Evolutionary conservation across 345 rosid genomes (phyloP), one percentile per base, ranked within the genome.

Genomic region (Brassica nigra): DNA sequence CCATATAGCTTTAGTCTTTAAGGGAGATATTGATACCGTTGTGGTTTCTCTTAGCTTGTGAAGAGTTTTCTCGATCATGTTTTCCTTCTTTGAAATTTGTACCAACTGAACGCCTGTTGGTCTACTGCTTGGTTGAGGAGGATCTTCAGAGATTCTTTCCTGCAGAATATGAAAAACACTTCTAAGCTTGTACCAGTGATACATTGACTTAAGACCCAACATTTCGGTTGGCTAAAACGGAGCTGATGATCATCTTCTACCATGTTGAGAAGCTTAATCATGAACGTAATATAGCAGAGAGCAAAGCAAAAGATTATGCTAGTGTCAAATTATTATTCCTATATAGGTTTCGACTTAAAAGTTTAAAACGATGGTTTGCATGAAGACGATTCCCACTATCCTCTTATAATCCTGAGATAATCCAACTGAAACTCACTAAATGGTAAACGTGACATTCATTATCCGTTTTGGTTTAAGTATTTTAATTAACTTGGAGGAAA

Each of bases 21-120:
- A 20, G 55, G 65, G 49, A 80, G 77, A 79, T 49, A 66, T 66
- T 42, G 85, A 76, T 93, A 95, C 99, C 96, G 86, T 90, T 87
- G 91, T 85, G 49, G 97, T 81, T 83, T 88, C 89, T 84, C 89
- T 95, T 66, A 93, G 91, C 85, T 93, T 95, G 75, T 76, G 97
- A 73, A 95, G 65, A 14, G 95, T 87, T 78, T 83, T 95, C 81
- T 83, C 91, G 47, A 95, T 87, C 58, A 93, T 75, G 81, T 77
- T 87, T 67, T 84, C 93, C 71, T 77, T 91, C 86, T 82, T 95
- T 80, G 84, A 78, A 78, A 83, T 79, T 66, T 77, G 87, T 68
- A 86, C 75, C 82, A 91, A 80, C 64, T 81, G 88, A 80, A 77
- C 44, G 52, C 75, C 76, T 82, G 81, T 81, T 63, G 69, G 59